These are phyloP conservation scores for Rhizopogon sp. DNA, from an alignment of 768 basidiomycete species.

Conservation along the genomic window DNA sequence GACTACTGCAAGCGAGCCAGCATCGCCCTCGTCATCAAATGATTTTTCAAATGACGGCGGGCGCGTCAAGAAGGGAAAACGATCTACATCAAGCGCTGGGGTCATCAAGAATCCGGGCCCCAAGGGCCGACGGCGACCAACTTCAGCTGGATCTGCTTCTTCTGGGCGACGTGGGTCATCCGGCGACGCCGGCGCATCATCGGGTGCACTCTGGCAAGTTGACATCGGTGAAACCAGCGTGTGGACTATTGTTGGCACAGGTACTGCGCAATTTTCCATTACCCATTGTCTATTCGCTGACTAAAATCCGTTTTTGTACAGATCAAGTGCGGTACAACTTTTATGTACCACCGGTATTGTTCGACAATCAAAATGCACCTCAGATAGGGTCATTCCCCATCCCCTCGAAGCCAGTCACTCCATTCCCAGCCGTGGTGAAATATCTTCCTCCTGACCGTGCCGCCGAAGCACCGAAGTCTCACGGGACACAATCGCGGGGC, in stretches of 20 bases:
- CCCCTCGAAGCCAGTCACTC: slow-evolving; percentile 78
- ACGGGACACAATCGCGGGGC: slow-evolving; percentile 59
- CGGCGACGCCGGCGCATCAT: slow-evolving; percentile 65
- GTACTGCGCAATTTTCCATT: slow-evolving; percentile 35
- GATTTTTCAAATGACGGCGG: slow-evolving; percentile 80
- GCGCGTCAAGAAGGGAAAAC: slow-evolving; percentile 74
- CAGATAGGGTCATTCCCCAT: slow-evolving; percentile 72
- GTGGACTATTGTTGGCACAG: slow-evolving; percentile 92
- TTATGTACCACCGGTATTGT: slow-evolving; percentile 81
- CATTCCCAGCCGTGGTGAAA: slow-evolving; percentile 84
- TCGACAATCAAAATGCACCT: slow-evolving; percentile 72
- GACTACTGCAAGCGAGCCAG: slow-evolving; percentile 61
- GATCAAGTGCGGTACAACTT: slow-evolving; percentile 94
- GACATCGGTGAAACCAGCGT: slow-evolving; percentile 93
- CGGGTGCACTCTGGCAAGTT: slow-evolving; percentile 81
- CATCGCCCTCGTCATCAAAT: slow-evolving; percentile 55
- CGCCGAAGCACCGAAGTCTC: slow-evolving; percentile 73
- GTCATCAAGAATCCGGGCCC: slow-evolving; percentile 31
- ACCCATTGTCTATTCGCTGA: slow-evolving; percentile 10
- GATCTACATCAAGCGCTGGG: slow-evolving; percentile 68
- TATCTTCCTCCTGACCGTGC: slow-evolving; percentile 89
- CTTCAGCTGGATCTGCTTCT: slow-evolving; percentile 68
- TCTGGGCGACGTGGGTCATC: slow-evolving; percentile 63
- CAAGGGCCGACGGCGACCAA: slow-evolving; percentile 64
- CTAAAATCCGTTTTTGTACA: slow-evolving; percentile 22